Percentiles rank a stretch among this genome's conserved stretches.
Evolutionary conservation across 2,329 filamentous ascomycete species (phyloP).

Genomic region (Aspergillus jensenii): DNA sequence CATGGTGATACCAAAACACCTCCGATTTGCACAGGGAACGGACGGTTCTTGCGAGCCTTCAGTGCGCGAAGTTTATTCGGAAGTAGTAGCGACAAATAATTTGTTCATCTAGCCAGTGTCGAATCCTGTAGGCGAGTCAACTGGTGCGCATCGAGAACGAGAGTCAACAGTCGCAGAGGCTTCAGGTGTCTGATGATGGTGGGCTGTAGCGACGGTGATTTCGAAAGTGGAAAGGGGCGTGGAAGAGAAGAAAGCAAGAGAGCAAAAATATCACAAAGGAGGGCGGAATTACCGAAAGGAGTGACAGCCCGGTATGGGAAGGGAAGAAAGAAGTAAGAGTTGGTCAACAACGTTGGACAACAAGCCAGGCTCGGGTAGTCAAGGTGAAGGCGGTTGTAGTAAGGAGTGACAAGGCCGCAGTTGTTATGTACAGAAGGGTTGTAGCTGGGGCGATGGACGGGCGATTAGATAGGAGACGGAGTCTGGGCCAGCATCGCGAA

Average conservation of each 20-base stretch:
- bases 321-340: conserved; percentile 8
- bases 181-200: conserved; percentile 6
- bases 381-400: conserved; percentile 13
- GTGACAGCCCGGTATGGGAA: conserved; percentile 16
- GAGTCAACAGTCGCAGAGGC: not conserved
- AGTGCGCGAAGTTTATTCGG: not conserved
- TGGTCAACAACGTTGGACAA: conserved; percentile 15
- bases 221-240: not conserved
- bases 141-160: conserved; percentile 10
- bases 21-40: conserved; percentile 10
- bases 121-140: conserved; percentile 7
- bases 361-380: conserved; percentile 13
- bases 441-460: not conserved
- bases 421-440: conserved; percentile 3
- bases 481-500: conserved; percentile 4
- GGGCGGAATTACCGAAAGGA: conserved; percentile 21
- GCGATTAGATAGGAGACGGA: conserved; percentile 11
- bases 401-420: conserved; percentile 15
- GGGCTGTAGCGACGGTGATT: conserved; percentile 6
- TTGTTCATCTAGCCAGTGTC: conserved; percentile 14
- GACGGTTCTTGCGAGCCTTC: not conserved
- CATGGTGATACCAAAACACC: conserved; percentile 41
- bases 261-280: conserved; percentile 5
- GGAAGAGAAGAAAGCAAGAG: not conserved
- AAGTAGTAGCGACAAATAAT: conserved; percentile 7